Evolutionary conservation across 1,284 basidiomycete species (phyloP).

Genomic region (Cutaneotrichosporon sp.): DNA sequence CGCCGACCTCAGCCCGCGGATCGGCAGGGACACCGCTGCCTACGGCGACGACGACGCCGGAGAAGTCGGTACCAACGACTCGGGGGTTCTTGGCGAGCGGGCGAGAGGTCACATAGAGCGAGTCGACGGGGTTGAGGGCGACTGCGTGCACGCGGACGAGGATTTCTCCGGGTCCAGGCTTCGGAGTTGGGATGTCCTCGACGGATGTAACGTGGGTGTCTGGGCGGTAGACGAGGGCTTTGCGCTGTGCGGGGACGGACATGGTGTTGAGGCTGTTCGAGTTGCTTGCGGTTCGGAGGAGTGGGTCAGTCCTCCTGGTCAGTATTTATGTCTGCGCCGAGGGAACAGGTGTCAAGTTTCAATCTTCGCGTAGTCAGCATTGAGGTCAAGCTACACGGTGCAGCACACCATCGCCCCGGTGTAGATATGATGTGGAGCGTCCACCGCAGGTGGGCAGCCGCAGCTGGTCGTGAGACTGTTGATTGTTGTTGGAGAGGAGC

Average conservation of each 20-base stretch:
- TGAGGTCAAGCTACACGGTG: too few relatives aligned
- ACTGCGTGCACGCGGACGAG: conserved; percentile 9
- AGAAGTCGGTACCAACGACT: conserved; percentile 15
- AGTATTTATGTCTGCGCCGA: too few relatives aligned
- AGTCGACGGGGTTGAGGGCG: conserved; percentile 17
- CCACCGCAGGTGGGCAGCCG: too few relatives aligned
- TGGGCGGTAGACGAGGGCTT: conserved; percentile 5
- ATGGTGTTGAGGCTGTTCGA: not conserved
- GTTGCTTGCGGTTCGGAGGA: too few relatives aligned
- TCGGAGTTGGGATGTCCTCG: conserved; percentile 2
- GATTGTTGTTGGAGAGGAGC: too few relatives aligned
- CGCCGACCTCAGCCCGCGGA: not conserved
- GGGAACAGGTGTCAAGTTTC: too few relatives aligned
- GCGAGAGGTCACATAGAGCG: not conserved
- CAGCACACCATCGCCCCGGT: too few relatives aligned
- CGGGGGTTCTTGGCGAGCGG: conserved; percentile 6
- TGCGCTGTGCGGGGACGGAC: not conserved
- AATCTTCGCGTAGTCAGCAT: too few relatives aligned
- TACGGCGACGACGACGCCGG: conserved; percentile 5
- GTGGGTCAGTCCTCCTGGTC: too few relatives aligned
- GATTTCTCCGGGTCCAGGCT: not conserved
- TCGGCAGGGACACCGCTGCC: not conserved
- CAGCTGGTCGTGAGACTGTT: too few relatives aligned
- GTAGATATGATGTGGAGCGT: too few relatives aligned
- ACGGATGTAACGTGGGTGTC: not conserved